Base-by-base conservation (phyloP, 176 grass and related monocot genomes). In the barley (Hordeum vulgare) region DNA sequence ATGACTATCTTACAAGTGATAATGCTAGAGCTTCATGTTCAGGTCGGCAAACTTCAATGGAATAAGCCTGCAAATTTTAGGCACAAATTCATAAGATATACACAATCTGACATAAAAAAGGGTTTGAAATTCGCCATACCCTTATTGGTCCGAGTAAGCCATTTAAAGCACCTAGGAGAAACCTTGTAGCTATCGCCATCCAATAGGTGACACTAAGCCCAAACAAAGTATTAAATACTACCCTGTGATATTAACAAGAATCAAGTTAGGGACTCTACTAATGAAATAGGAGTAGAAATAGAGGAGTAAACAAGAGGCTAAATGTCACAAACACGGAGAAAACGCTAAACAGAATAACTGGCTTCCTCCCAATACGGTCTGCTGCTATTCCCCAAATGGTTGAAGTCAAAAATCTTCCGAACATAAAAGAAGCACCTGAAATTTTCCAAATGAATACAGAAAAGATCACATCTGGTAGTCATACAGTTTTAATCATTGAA, bases 351-450 rank as follows among this genome's bases (percentile, higher is more conserved):
- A 93, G 6, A 17, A 98, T 81, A 72, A 98, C 87, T 8, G 96
- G 96, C 58, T 98, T 98, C 63, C 96, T 95, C 40, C 96, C 96
- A 20, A 94, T 71, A 41, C 83, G 93, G 60, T 98, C 96, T 54
- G 96, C 93, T 9, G 89, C 76, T 65, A 98, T 86, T 35, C 93
- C 96, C 96, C 96, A 98, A 59, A 57, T 42, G 24, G 90, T 92
- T 27, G 93, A 95, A 76, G 96, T 98, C 70, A 98, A 86, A 65
- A 87, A 92, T 90, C 96, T 90, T 77, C 96, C 93, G 31, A 98
- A 61, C 96, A 98, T 98, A 78, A 95, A 98, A 21, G 96, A 84
- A 87, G 96, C 89, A 83, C 96, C 96, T 98, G 82, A 91, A 90
- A 49, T 21, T 83, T 81, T 56, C 36, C 51, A 81, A 81, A 37